Percentiles rank a stretch among this genome's conserved stretches.
Evolutionary conservation across 2,329 filamentous ascomycete genomes (phyloP).

Genomic region (Pyricularia pennisetigena): DNA sequence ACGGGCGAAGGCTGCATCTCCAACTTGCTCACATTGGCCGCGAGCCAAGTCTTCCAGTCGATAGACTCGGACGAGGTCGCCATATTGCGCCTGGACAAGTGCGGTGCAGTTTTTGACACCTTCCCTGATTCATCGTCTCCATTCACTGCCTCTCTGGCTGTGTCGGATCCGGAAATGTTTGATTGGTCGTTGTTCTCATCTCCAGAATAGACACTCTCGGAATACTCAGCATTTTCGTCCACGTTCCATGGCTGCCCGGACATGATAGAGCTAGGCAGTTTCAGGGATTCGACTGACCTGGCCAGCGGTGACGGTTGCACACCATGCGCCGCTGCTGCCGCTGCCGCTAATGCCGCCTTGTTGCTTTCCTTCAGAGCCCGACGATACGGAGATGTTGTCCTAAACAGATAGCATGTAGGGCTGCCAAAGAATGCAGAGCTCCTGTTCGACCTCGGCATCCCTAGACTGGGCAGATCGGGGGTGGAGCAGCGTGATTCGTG

Average conservation of each 20-base stretch:
- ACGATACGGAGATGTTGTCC: constrained; percentile 45
- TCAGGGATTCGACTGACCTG: background rate
- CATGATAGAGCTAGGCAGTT: background rate
- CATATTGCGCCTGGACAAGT: background rate
- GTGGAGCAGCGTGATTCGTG: background rate
- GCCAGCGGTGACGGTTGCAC: background rate
- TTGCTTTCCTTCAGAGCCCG: constrained; percentile 39
- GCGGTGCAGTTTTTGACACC: background rate
- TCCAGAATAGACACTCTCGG: constrained; percentile 4
- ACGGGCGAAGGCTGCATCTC: constrained; percentile 20
- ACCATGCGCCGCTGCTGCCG: constrained; percentile 3
- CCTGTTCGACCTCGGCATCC: constrained; percentile 15
- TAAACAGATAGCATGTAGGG: constrained; percentile 38
- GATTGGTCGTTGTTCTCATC: constrained; percentile 8
- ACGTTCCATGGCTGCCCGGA: background rate
- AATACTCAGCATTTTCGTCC: background rate
- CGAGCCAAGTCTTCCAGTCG: constrained; percentile 47
- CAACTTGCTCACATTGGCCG: constrained; percentile 38
- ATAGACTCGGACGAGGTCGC: constrained; percentile 21
- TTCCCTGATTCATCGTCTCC: background rate
- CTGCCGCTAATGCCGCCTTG: constrained; percentile 20
- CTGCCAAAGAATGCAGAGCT: constrained; percentile 43
- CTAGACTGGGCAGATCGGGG: background rate
- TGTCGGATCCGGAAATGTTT: constrained; percentile 9
- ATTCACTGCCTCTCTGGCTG: constrained; percentile 18